Evolutionary conservation across 495 filamentous ascomycete genomes (phyloP), one percentile per base, ranked within the genome.

Genomic region (Cryomyces minteri): DNA sequence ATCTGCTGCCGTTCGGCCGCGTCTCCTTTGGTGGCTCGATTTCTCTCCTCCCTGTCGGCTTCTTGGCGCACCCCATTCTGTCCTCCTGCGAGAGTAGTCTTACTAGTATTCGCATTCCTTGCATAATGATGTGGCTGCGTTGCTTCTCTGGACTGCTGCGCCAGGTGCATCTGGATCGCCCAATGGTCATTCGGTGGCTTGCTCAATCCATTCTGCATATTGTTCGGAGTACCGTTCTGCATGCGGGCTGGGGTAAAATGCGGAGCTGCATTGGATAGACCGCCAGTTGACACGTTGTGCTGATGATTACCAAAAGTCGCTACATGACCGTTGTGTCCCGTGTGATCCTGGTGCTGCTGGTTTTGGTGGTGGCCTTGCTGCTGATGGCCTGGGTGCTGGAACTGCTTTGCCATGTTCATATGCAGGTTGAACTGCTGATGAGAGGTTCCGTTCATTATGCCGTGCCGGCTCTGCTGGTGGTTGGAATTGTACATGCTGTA

Each of bases 401-500:
- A 92, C 56, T 80, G 82, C 54, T 79, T 78, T 54, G 73, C 69
- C 65, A 78, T 66, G 44, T 72, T 73, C 55, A 81, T 70, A 51
- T 73, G 73, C 68, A 78, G 74, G 42, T 63, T 66, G 62, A 73
- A 82, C 45, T 72, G 64, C 54, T 76, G 77, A 54, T 76, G 74
- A 48, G 65, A 60, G 47, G 73, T 65, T 44, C 79, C 73, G 59
- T 77, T 80, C 67, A 83, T 74, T 73, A 83, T 74, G 52, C 79
- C 73, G 70, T 86, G 82, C 62, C 88, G 85, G 51, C 74, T 77
- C 61, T 79, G 76, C 58, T 87, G 80, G 53, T 87, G 84, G 36
- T 70, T 71, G 55, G 87, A 82, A 51, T 71, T 76, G 67, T 81
- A 94, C 86, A 94, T 93, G 54, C 68, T 67, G 72, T 76, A 83